These are phyloP conservation scores for Neonectria hederae DNA, from an alignment of 2,329 filamentous ascomycete genomes.

Conservation along the genomic window DNA sequence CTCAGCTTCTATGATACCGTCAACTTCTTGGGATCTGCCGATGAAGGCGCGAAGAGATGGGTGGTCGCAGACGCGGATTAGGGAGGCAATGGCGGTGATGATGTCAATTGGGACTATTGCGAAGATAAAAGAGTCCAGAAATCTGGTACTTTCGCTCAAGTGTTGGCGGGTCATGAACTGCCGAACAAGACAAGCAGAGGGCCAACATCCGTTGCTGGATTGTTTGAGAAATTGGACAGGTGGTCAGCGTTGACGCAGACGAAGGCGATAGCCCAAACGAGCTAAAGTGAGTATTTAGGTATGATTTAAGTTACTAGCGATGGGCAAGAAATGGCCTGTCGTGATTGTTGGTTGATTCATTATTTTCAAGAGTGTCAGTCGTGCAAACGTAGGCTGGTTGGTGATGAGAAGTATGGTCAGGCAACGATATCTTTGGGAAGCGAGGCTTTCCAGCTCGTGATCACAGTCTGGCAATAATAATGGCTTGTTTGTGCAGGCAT, in stretches of 20 bases:
- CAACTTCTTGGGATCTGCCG: conserved; percentile 50
- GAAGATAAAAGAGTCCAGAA: conserved; percentile 46
- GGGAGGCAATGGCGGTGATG: conserved; percentile 48
- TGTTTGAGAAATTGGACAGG: background rate
- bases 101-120: conserved; percentile 51
- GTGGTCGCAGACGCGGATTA: conserved; percentile 45
- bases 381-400: too few relatives aligned
- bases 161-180: conserved; percentile 51
- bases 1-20: conserved; percentile 48
- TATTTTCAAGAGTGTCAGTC: too few relatives aligned
- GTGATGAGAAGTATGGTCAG: too few relatives aligned
- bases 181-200: conserved; percentile 50
- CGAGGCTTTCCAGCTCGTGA: background rate
- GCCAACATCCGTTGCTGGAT: conserved; percentile 45
- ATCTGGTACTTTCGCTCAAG: conserved; percentile 45
- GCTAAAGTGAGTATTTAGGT: background rate
- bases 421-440: background rate
- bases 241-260: background rate
- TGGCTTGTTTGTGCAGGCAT: background rate
- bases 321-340: too few relatives aligned
- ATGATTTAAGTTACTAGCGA: background rate
- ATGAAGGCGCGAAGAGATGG: conserved; percentile 50
- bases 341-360: too few relatives aligned
- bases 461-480: too few relatives aligned
- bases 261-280: background rate